These are phyloP conservation scores for Pseudogymnoascus sp. DNA, from an alignment of 2,329 filamentous ascomycete species.

Conservation along the genomic window DNA sequence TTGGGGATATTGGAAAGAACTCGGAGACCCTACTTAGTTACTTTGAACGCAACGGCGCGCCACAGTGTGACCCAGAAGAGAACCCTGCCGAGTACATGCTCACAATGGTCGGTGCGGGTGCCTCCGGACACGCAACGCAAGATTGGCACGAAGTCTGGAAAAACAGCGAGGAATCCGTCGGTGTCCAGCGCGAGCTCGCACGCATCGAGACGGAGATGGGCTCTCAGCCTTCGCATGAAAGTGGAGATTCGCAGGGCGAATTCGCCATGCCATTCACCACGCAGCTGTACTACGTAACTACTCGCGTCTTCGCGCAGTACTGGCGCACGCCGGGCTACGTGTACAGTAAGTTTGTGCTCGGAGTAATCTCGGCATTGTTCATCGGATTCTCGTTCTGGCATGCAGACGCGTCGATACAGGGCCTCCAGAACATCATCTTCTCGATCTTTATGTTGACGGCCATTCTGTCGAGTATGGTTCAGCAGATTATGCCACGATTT, in stretches of 20 bases:
- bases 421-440: slow-evolving; percentile 64
- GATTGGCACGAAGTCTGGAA: slow-evolving; percentile 46
- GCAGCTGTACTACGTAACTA: slow-evolving; percentile 57
- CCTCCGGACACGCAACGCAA: slow-evolving; percentile 48
- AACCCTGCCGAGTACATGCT: slow-evolving; percentile 73
- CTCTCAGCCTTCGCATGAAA: slow-evolving; percentile 36
- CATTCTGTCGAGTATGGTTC: slow-evolving; percentile 57
- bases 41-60: slow-evolving; percentile 65
- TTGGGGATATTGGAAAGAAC: slow-evolving; percentile 60
- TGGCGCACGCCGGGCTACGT: slow-evolving; percentile 71
- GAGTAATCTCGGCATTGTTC: slow-evolving; percentile 45
- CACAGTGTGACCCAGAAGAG: slow-evolving; percentile 54
- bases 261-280: slow-evolving; percentile 66
- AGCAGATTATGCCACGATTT: slow-evolving; percentile 64
- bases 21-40: slow-evolving; percentile 41
- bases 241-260: slow-evolving; percentile 49
- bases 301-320: slow-evolving; percentile 66
- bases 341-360: slow-evolving; percentile 58
- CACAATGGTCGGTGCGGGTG: slow-evolving; percentile 49
- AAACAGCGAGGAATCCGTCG: slow-evolving; percentile 26
- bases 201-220: slow-evolving; percentile 21
- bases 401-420: slow-evolving; percentile 49
- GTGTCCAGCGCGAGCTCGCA: slow-evolving; percentile 29
- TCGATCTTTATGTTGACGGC: slow-evolving; percentile 62
- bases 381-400: slow-evolving; percentile 62